Conservation (phyloP, 257 asterid genomes). For the Thymus mandschuricus region DNA sequence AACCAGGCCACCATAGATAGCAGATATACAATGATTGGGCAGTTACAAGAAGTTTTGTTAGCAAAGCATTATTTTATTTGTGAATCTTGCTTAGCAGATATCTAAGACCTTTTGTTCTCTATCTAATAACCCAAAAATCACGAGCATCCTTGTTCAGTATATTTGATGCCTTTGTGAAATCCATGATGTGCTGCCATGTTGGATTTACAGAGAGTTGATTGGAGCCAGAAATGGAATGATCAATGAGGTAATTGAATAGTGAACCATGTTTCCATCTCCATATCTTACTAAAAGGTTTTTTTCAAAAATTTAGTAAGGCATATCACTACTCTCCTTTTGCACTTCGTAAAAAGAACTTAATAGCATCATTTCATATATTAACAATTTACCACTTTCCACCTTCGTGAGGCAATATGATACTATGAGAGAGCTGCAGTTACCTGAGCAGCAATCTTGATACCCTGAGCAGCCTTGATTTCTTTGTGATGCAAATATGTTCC, state of each 20-base stretch:
- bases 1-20: slow-evolving; percentile 1
- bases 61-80: background rate
- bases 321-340: background rate
- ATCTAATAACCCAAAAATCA: background rate
- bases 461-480: slow-evolving; percentile 98
- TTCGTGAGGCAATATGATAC: slow-evolving; percentile 17
- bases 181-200: slow-evolving; percentile 5
- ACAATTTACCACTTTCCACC: background rate
- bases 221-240: slow-evolving; percentile 1
- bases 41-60: background rate
- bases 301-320: slow-evolving; percentile 12
- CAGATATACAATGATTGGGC: background rate
- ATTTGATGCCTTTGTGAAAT: slow-evolving; percentile 10
- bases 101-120: background rate
- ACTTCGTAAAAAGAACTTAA: background rate
- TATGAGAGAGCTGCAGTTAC: slow-evolving; percentile 40
- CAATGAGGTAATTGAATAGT: slow-evolving; percentile 8
- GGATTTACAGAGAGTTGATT: slow-evolving; percentile 11
- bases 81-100: background rate
- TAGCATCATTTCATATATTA: slow-evolving; percentile 4
- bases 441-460: slow-evolving; percentile 96
- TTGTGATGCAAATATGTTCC: slow-evolving; percentile 90
- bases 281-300: slow-evolving; percentile 1
- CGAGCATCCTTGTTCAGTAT: slow-evolving; percentile 11
- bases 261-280: slow-evolving; percentile 2